Evolutionary conservation across 768 basidiomycete genomes (phyloP), one percentile per base, ranked within the genome.

Genomic region (Mycena capillaripes): DNA sequence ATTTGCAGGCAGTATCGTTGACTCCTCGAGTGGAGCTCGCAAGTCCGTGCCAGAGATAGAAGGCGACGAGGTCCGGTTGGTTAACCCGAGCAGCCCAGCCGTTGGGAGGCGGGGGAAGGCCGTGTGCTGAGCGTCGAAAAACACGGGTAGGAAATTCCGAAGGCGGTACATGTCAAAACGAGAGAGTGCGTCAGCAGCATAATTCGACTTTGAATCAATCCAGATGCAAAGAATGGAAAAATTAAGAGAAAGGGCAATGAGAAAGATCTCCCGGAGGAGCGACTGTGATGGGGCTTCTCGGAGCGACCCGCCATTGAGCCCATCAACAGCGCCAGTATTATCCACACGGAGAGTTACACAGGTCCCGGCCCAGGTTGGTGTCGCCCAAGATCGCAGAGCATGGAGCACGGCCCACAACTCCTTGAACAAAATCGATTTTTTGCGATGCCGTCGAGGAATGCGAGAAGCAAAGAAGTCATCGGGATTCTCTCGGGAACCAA

Each of bases 151-250:
- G 4, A 64, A 21, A 52, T 23, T 10, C 25, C 62, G 50, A 38
- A 64, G 62, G 29, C 62, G 50, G 50, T 64, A 64, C 62, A 64
- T 64, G 62, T 64, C 62, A 64, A 63, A 63, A 63, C 61, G 32
- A 50, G 60, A 61, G 30, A 61, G 60, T 61, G 60, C 30, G n/a
- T 61, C 60, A 61, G 60, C 60, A 61, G 48, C 19, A 32, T 61
- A 61, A 61, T 61, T 61, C 10, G 60, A 61, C 60, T 61, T 61
- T 11, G 60, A 61, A 61, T 61, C 60, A 23, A 61, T 61, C 60
- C 60, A 61, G 44, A 61, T 17, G n/a, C 60, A 61, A 61, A 3
- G 60, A 34, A 61, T 27, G 27, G 52, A 53, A 53, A 53, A 53
- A 53, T 53, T 14, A 9, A 29, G 12, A 53, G 52, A 53, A 29